Percentiles rank a stretch among this genome's conserved stretches.
Conservation (phyloP, 257 asterid species). For the Penstemon newberryi region DNA sequence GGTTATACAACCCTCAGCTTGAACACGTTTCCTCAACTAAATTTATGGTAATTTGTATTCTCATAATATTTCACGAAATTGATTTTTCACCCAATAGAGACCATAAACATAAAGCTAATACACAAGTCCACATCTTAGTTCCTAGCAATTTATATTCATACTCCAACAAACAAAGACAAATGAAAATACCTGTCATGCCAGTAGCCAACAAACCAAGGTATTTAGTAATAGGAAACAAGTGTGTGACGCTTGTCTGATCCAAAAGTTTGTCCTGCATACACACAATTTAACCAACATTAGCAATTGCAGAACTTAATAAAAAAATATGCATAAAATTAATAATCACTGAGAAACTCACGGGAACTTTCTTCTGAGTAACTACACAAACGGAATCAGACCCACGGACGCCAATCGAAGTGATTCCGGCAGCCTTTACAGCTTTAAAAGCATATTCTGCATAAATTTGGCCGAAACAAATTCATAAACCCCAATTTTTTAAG, state of each 20-base stretch:
- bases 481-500: slow-evolving; percentile 31
- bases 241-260: slow-evolving; percentile 95
- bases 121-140: too few species aligned
- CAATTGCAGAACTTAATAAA: background rate
- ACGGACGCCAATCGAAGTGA: slow-evolving; percentile 94
- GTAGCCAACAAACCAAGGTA: slow-evolving; percentile 88
- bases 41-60: too few species aligned
- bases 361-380: slow-evolving; percentile 99
- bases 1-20: too few species aligned
- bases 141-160: too few species aligned
- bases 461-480: slow-evolving; percentile 15
- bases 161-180: background rate
- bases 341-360: slow-evolving; percentile 46
- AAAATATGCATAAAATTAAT: background rate
- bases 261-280: slow-evolving; percentile 88
- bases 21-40: too few species aligned
- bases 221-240: slow-evolving; percentile 81
- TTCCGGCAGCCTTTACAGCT: slow-evolving; percentile 92
- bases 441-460: slow-evolving; percentile 65
- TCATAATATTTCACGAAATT: too few species aligned
- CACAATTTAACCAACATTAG: slow-evolving; percentile 18
- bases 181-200: slow-evolving; percentile 80
- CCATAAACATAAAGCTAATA: too few species aligned
- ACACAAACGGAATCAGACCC: slow-evolving; percentile 96
- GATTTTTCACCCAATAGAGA: too few species aligned